Evolutionary conservation across 2,329 filamentous ascomycete species (phyloP), one percentile per base, ranked within the genome.

Genomic region (Emergomyces africanus): DNA sequence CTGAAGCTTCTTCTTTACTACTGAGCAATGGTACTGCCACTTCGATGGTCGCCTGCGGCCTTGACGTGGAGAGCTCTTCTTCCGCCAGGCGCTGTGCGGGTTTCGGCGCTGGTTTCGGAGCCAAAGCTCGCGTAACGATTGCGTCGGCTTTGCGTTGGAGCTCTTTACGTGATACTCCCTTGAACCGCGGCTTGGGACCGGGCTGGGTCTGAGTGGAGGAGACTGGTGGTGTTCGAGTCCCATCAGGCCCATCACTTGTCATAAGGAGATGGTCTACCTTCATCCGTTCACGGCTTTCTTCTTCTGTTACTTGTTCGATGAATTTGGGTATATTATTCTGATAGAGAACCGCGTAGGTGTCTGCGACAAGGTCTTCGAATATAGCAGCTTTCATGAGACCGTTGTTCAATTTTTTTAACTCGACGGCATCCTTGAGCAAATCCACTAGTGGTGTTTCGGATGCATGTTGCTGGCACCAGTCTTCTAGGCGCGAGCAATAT

Each of bases 331-430:
- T 66, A 50, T 72, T 74, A 53, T 70, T 63, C 46, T 75, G 68
- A 60, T 74, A 75, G 10, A 75, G 59, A 14, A 84, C 80, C 0
- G 89, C 87, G 71, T 96, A 99, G 54, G 88, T 85, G 72, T 99
- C 94, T 25, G 86, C 88, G 64, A 96, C 88, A n/a, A 97, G 80
- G 68, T 99, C 94, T 67, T 99, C 94, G 50, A 97, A 92, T 10
- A 86, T 80, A 0, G 84, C 82, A 0, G 87, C 82, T 72, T 96
- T 96, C 82, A 95, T 94, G 8, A 96, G 79, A 53, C 86, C 87
- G 46, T 86, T 86, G 69, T 99, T 99, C 50, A 96, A 81, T 70
- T 84, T 86, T 68, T 88, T 88, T 39, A 89, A 74, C 65, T 89
- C 86, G 30, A 86, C 77, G 0, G 82, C 80, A 63, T 89, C 86